These are phyloP conservation scores for Fusarium sp. DNA, from an alignment of 2,329 filamentous ascomycete species.

Conservation along the genomic window DNA sequence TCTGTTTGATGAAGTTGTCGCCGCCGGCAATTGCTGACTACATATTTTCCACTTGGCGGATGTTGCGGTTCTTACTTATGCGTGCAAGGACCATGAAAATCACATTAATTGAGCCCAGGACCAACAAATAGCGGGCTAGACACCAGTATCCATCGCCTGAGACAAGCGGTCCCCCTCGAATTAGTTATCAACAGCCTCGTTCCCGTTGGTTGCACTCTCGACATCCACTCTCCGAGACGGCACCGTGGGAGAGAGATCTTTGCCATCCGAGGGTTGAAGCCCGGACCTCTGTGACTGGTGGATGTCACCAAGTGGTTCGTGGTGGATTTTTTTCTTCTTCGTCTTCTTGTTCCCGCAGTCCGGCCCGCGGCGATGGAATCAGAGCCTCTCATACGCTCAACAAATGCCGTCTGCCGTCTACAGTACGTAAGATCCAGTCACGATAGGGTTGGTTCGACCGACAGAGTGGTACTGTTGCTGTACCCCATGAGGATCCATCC, in stretches of 20 bases:
- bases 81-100: constrained; percentile 37
- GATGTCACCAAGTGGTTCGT: constrained; percentile 41
- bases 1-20: constrained; percentile 37
- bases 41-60: constrained; percentile 22
- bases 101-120: constrained; percentile 33
- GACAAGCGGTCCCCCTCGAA: constrained; percentile 37
- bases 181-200: constrained; percentile 35
- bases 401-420: constrained; percentile 23
- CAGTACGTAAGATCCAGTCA: constrained; percentile 20
- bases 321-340: constrained; percentile 37
- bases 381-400: constrained; percentile 33
- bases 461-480: constrained; percentile 20
- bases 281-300: constrained; percentile 25
- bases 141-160: constrained; percentile 30
- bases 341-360: constrained; percentile 30
- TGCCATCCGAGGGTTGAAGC: constrained; percentile 29
- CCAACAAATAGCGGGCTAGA: constrained; percentile 20
- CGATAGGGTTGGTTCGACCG: constrained; percentile 16
- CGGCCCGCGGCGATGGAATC: constrained; percentile 41
- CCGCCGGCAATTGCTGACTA: constrained; percentile 19
- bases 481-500: constrained; percentile 17
- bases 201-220: constrained; percentile 32
- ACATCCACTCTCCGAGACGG: constrained; percentile 22
- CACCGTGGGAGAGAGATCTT: constrained; percentile 29
- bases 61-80: constrained; percentile 26